Conservation (phyloP, 306 rosid species). For the Mimosa pudica region DNA sequence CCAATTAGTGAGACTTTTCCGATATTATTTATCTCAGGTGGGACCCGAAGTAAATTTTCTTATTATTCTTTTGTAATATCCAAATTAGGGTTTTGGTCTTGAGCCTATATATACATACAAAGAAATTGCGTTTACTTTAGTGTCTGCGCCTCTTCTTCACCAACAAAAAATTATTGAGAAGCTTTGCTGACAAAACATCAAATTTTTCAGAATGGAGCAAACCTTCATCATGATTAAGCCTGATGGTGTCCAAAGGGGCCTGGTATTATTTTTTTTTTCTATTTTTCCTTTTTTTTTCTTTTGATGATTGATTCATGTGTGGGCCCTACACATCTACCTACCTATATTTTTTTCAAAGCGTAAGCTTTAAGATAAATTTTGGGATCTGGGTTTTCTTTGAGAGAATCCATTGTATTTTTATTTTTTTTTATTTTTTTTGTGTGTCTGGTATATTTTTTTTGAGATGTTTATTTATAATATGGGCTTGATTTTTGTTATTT, state of each 20-base stretch:
- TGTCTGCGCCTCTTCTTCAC: not conserved
- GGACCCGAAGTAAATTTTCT: too few species aligned
- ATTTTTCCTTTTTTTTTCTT: not conserved
- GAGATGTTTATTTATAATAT: not conserved
- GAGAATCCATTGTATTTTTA: not conserved
- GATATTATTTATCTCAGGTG: too few species aligned
- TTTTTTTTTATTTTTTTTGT: not conserved
- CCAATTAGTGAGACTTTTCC: too few species aligned
- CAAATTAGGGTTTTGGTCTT: constrained; percentile 31
- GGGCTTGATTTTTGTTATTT: not conserved
- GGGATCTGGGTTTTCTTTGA: not conserved
- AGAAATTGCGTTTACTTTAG: not conserved
- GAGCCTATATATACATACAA: constrained; percentile 19
- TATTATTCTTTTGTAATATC: constrained; percentile 23
- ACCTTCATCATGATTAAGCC: constrained; percentile 93
- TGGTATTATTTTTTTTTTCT: constrained; percentile 27
- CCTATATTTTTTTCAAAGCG: not conserved
- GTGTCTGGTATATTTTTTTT: not conserved
- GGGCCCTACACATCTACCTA: not conserved
- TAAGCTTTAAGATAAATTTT: not conserved
- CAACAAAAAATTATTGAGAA: not conserved
- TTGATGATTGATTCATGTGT: not conserved
- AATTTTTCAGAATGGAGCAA: constrained; percentile 59
- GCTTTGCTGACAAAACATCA: not conserved
- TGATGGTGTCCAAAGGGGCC: constrained; percentile 91